Conservation (phyloP, 805 yeast genomes). For the Wickerhamomyces silvicola region DNA sequence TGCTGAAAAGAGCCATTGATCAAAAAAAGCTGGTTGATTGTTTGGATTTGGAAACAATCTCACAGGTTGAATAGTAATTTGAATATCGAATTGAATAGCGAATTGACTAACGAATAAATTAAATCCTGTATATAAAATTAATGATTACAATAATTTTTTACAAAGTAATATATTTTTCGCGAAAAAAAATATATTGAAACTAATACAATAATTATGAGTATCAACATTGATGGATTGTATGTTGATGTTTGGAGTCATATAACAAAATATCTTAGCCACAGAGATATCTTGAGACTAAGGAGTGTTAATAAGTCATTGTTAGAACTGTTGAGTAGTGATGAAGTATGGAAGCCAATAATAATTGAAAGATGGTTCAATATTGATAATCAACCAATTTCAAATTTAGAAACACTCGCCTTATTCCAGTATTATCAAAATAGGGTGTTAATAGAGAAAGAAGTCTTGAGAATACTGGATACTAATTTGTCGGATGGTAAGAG, state of each 20-base stretch:
- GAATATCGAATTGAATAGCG: no score
- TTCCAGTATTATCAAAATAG: no score
- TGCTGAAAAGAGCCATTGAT: constrained; percentile 37
- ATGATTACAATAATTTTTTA: not conserved
- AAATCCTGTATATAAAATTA: not conserved
- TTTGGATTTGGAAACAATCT: constrained; percentile 34
- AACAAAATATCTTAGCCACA: not conserved
- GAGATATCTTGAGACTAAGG: constrained; percentile 12
- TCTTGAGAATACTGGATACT: no score
- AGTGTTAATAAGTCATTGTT: constrained; percentile 2
- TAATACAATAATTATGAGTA: constrained; percentile 1
- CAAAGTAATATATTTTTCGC: not conserved
- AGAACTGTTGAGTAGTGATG: constrained; percentile 6
- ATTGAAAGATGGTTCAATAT: constrained; percentile 10
- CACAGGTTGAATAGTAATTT: constrained; percentile 6
- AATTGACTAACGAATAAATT: not conserved
- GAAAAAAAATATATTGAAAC: no score
- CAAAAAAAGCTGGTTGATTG: constrained; percentile 37
- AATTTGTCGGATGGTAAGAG: no score
- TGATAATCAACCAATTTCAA: no score
- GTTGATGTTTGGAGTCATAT: constrained; percentile 15
- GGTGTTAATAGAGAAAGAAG: no score
- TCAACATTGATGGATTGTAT: constrained; percentile 11
- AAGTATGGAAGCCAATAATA: constrained; percentile 11
- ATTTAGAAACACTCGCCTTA: no score